A percentile compares a stretch with the other conserved stretches of the same genome.
Conservation (phyloP, 2,329 filamentous ascomycete genomes). For the Nemania serpens region DNA sequence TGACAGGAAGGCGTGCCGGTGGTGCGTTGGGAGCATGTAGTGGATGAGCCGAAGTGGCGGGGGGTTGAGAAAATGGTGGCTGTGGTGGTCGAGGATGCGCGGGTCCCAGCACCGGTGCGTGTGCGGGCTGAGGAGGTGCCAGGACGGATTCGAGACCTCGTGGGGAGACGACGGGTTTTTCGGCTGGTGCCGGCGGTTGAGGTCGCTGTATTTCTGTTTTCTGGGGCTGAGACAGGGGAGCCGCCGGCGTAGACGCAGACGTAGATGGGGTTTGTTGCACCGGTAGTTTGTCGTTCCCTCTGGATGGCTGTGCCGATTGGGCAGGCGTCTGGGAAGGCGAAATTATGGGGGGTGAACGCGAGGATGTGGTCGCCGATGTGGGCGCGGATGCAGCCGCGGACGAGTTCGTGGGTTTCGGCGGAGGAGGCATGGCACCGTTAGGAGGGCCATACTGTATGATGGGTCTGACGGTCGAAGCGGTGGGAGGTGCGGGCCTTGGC, state of each 20-base stretch:
- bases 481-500: conserved; percentile 53
- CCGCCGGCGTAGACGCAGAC: conserved; percentile 10
- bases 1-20: conserved; percentile 2
- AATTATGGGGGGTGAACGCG: conserved; percentile 8
- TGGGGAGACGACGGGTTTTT: conserved; percentile 32
- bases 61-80: conserved; percentile 40
- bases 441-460: conserved; percentile 70
- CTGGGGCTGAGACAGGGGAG: conserved; percentile 29
- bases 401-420: conserved; percentile 43
- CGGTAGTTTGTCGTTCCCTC: conserved; percentile 8
- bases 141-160: conserved; percentile 42
- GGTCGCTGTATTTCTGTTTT: conserved; percentile 29
- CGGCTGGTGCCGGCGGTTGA: conserved; percentile 22
- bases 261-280: conserved; percentile 31
- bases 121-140: conserved; percentile 38
- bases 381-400: not conserved
- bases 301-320: conserved; percentile 12
- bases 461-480: conserved; percentile 52
- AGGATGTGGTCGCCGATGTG: conserved; percentile 34
- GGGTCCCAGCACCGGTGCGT: conserved; percentile 29
- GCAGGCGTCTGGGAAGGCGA: conserved; percentile 12
- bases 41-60: conserved; percentile 31
- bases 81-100: conserved; percentile 36
- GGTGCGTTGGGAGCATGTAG: conserved; percentile 34
- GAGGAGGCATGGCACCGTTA: conserved; percentile 64